A percentile compares a stretch with the other conserved stretches of the same genome.
phyloP scores from a whole-genome alignment of 768 basidiomycete genomes.

The Dentipellis sp. region DNA sequence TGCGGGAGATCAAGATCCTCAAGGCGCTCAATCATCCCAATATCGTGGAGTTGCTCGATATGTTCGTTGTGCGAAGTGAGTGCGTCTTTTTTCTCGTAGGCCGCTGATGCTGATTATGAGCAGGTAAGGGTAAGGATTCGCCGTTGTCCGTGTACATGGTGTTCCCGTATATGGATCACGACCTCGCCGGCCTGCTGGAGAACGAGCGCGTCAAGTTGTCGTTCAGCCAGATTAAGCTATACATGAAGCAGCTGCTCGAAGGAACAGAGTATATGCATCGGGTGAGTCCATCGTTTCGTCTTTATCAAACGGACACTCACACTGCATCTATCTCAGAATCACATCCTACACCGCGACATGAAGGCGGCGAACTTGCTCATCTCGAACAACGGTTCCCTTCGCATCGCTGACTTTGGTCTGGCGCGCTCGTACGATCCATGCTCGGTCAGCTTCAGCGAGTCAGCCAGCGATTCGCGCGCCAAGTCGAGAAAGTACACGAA shows the following conservation, averaged over 20 bases:
- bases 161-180: slow-evolving; percentile 99
- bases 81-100: slow-evolving; percentile 9
- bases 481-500: slow-evolving; percentile 81
- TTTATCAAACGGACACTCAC: slow-evolving; percentile 4
- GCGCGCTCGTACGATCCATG: slow-evolving; percentile 70
- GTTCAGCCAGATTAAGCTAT: slow-evolving; percentile 85
- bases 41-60: slow-evolving; percentile 83
- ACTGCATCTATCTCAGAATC: slow-evolving; percentile 48
- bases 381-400: slow-evolving; percentile 72
- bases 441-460: slow-evolving; percentile 28
- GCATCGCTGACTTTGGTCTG: slow-evolving; percentile 94
- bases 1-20: slow-evolving; percentile 94
- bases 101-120: slow-evolving; percentile 1
- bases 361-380: slow-evolving; percentile 97
- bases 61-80: slow-evolving; percentile 81
- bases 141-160: slow-evolving; percentile 94
- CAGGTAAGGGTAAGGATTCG: slow-evolving; percentile 54
- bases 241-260: slow-evolving; percentile 93
- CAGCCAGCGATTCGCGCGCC: slow-evolving; percentile 29
- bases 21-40: slow-evolving; percentile 82
- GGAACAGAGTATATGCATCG: slow-evolving; percentile 95
- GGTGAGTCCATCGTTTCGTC: slow-evolving; percentile 35
- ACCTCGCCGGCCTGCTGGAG: slow-evolving; percentile 88
- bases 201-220: slow-evolving; percentile 82
- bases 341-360: slow-evolving; percentile 97